Conservation (phyloP, 208 protist genomes). For the Wallacemonas sp. region DNA sequence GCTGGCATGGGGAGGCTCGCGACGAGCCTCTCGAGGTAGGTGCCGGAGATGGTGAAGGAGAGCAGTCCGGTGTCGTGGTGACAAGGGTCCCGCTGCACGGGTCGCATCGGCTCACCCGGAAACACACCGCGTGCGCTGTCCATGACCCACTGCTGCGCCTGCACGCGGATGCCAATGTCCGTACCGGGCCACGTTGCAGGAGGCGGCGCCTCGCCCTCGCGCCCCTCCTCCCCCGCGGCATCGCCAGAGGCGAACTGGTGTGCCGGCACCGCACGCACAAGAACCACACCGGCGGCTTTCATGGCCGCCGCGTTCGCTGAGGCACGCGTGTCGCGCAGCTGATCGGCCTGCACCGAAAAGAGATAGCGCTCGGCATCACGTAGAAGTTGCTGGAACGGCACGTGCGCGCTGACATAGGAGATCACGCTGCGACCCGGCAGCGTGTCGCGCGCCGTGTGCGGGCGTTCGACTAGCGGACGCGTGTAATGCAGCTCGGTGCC, state of each 20-base stretch:
- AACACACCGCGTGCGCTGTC: constrained; percentile 2
- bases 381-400: not conserved
- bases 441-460: not conserved
- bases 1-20: not conserved
- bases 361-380: not conserved
- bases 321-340: not conserved
- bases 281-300: not conserved
- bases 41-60: not conserved
- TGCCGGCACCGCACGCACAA: not conserved
- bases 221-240: no score
- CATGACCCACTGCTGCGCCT: constrained; percentile 4
- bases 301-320: not conserved
- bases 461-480: not conserved
- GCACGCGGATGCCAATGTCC: not conserved
- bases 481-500: constrained; percentile 7
- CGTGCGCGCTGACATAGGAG: not conserved
- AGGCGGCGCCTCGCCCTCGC: no score
- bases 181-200: not conserved
- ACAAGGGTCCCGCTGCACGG: not conserved
- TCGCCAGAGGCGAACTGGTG: no score
- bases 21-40: not conserved
- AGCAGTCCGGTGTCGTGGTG: not conserved
- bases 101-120: constrained; percentile 1
- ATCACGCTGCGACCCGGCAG: not conserved
- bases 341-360: not conserved